phyloP scores from a whole-genome alignment of 345 rosid genomes.

The Citrus inodora region DNA sequence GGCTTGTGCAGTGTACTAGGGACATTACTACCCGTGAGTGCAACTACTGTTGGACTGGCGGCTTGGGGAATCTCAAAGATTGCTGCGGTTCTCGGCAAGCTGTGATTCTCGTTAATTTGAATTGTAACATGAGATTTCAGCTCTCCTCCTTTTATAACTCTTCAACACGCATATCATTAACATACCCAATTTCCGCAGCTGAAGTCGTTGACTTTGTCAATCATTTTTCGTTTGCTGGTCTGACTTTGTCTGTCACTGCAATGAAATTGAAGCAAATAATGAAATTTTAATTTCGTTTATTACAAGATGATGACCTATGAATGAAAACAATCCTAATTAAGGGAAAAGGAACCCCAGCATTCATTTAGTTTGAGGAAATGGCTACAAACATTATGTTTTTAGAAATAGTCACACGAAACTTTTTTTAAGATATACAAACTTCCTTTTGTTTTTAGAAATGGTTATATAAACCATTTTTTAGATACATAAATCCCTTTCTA shows the following conservation, averaged over 20 bases:
- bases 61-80: conserved; percentile 18
- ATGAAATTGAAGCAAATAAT: not conserved
- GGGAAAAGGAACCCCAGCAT: no score
- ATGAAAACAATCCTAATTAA: no score
- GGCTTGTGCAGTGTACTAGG: conserved; percentile 36
- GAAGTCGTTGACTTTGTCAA: not conserved
- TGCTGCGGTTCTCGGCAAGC: conserved; percentile 21
- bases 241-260: not conserved
- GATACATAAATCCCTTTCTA: no score
- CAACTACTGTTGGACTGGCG: conserved; percentile 3
- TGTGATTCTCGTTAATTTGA: conserved; percentile 29
- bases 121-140: conserved; percentile 38
- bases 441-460: no score
- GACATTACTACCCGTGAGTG: conserved; percentile 22
- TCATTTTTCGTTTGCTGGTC: not conserved
- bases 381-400: no score
- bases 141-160: conserved; percentile 24
- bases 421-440: no score
- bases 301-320: not conserved
- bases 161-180: conserved; percentile 11
- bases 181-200: conserved; percentile 16
- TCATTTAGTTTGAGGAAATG: no score
- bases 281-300: not conserved
- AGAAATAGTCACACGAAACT: no score
- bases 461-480: no score